Base-by-base conservation (phyloP, 495 filamentous ascomycete species). In the Hypoxylon perforatum region DNA sequence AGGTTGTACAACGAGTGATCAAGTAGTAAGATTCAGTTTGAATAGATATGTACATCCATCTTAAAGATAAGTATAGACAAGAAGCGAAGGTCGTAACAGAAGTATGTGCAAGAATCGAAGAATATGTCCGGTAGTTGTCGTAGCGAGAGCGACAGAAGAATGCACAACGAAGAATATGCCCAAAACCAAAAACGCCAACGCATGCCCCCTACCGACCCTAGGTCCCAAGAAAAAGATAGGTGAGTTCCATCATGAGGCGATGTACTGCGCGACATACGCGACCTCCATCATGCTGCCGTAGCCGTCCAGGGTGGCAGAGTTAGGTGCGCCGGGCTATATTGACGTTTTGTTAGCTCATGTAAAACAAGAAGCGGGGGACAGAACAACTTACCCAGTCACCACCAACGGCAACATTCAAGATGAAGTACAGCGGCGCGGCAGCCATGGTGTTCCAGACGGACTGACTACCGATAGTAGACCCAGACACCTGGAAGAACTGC, bases 391-490 rank as follows among this genome's bases (percentile, higher is more conserved):
- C 80, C 77, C 80, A 85, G 54, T 63, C 57, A 1, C 82, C 83
- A 6, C 83, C 82, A 48, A 85, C 81, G 3, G 83, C 83, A 0
- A 85, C 79, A 50, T 85, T 85, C 22, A 84, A 64, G 45, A 81
- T 80, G 35, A 84, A 76, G 59, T 73, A 84, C 54, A 81, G 63
- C 0, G 77, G 73, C 25, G 56, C 70, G 4, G 73, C 64, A 0
- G 77, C 73, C 25, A 85, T 54, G 35, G 67, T 69, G 33, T 60
- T 67, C 81, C 81, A 84, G 19, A 78, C 76, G 5, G 15, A 44
- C 55, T 68, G 42, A 63, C 79, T 69, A 23, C 55, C 60, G 30
- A 85, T 61, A 57, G 73, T 67, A 18, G 60, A 46, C 4, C 81
- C 83, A 4, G 71, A 57, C 36, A 84, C 44, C 54, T 77, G 72